These are phyloP conservation scores for Phytophthora hibernalis DNA, from an alignment of 352 stramenopile genomes.

Conservation along the genomic window DNA sequence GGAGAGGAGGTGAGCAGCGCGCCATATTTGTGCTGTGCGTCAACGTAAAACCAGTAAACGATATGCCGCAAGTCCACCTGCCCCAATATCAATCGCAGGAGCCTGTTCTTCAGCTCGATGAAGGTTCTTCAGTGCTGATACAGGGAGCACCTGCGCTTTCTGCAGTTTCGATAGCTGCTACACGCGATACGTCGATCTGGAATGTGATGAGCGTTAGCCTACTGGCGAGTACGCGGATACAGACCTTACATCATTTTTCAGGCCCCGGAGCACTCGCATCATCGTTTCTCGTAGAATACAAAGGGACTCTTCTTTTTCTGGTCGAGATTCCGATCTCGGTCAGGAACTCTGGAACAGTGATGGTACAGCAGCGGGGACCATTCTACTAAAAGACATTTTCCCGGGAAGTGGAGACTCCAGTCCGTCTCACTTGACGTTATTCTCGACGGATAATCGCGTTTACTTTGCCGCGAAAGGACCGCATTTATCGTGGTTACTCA, in stretches of 20 bases:
- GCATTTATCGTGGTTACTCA: constrained; percentile 71
- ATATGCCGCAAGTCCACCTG: constrained; percentile 48
- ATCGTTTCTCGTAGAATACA: constrained; percentile 33
- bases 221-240: constrained; percentile 26
- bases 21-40: constrained; percentile 47
- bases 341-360: constrained; percentile 86
- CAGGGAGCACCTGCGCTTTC: constrained; percentile 39
- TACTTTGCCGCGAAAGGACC: constrained; percentile 86
- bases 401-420: constrained; percentile 39
- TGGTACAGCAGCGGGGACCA: constrained; percentile 65
- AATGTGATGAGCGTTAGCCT: constrained; percentile 41
- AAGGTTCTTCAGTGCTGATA: constrained; percentile 48
- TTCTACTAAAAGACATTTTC: constrained; percentile 72
- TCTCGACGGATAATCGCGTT: constrained; percentile 65
- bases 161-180: background rate
- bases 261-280: constrained; percentile 7
- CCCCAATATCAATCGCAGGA: constrained; percentile 47
- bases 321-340: constrained; percentile 20
- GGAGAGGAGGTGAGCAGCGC: constrained; percentile 29
- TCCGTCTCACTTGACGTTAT: constrained; percentile 48
- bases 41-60: constrained; percentile 43
- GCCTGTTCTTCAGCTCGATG: constrained; percentile 48
- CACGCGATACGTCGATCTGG: constrained; percentile 12
- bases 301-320: constrained; percentile 41
- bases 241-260: constrained; percentile 23